Conservation (phyloP, 306 rosid species). For the Dryas drummondii region DNA sequence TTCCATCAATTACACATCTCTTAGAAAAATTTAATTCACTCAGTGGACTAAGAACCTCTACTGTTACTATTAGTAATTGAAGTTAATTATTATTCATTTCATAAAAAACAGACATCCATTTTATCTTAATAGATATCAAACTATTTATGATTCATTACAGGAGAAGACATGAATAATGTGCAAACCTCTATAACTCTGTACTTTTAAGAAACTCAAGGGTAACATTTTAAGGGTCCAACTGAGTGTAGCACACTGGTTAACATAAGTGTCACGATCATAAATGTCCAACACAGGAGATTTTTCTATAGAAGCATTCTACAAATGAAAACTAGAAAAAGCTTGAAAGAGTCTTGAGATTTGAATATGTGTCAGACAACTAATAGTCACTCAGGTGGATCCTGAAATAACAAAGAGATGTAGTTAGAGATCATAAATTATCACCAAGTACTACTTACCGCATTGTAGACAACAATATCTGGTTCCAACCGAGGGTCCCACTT, state of each 20-base stretch:
- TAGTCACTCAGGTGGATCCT: background rate
- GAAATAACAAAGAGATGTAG: background rate
- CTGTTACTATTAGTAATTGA: background rate
- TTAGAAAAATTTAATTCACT: background rate
- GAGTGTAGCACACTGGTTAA: background rate
- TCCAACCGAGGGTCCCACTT: constrained; percentile 91
- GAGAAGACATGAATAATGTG: background rate
- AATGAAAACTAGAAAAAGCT: background rate
- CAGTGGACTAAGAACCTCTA: constrained; percentile 5
- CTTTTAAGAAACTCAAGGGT: background rate
- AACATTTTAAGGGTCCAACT: background rate
- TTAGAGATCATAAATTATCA: constrained; percentile 2
- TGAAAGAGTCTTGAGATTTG: background rate
- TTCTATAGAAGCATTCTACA: background rate
- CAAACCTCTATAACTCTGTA: background rate
- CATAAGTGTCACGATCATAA: background rate
- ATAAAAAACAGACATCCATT: background rate
- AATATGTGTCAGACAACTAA: background rate
- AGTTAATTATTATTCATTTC: background rate
- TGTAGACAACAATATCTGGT: constrained; percentile 78
- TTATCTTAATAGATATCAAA: background rate
- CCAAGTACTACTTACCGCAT: constrained; percentile 62
- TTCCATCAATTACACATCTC: background rate
- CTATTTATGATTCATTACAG: background rate
- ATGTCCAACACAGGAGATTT: background rate